Evolutionary conservation across 257 asterid species (phyloP), one percentile per base, ranked within the genome.

Genomic region (Dorcoceras hygrometricum): DNA sequence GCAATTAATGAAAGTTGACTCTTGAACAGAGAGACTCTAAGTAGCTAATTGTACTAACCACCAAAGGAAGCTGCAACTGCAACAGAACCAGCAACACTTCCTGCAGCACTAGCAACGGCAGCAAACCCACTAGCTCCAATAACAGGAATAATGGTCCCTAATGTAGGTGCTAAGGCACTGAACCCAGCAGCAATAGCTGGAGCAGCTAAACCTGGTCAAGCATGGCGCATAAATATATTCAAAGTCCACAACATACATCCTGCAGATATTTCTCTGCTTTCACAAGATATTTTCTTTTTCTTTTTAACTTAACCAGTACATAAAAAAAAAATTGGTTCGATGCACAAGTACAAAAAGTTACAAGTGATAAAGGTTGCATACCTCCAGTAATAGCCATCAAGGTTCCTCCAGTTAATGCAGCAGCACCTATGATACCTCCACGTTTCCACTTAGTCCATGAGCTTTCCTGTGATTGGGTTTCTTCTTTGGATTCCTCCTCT

Each of bases 61-160:
- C 99, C 99, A 76, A 94, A 88, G 53, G 99, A 94, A 73, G 97
- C 97, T 28, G 96, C 99, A 72, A 94, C 97, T 29, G 99, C 96
- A 70, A 84, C 97, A 62, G 99, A 94, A 67, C 99, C 99, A 0
- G 95, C 99, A 77, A 77, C 96, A 78, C 96, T 83, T 71, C 99
- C 99, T 74, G 99, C 97, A 27, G 96, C 97, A 71, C 78, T 84
- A 28, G 97, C 99, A 78, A 83, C 87, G 22, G 99, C 95, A 76
- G 95, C 96, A 80, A 90, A 88, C 48, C 96, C 97, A 76, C 95
- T 67, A 46, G 99, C 97, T 77, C 97, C 97, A 67, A 94, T 88
- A 59, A 84, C 88, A 59, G 99, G 99, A 71, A 94, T 76, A 31
- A 94, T 75, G 68, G 96, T 68, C 58, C 99, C 97, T 68, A 94